A percentile compares a stretch with the other conserved stretches of the same genome.
These are phyloP conservation scores for Wickerhamomyces chaumierensis DNA, from an alignment of 805 yeast genomes.

Conservation along the genomic window DNA sequence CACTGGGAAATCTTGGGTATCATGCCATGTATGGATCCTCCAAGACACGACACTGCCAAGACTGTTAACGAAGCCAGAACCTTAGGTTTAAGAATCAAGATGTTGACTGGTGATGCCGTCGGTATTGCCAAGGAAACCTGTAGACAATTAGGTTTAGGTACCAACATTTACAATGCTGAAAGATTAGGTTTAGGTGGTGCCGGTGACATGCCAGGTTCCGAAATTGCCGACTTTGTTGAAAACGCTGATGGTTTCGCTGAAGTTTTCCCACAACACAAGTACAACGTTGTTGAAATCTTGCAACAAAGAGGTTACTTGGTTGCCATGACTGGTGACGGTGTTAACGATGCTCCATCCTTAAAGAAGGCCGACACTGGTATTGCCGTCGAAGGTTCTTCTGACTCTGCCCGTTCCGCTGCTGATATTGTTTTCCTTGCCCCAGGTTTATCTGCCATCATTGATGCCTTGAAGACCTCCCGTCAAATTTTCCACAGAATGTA, in stretches of 20 bases:
- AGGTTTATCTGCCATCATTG: constrained; percentile 90
- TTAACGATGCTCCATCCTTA: constrained; percentile 94
- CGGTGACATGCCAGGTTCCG: constrained; percentile 95
- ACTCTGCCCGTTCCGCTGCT: constrained; percentile 95
- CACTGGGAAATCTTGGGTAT: constrained; percentile 97
- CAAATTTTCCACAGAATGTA: constrained; percentile 99
- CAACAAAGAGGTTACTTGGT: constrained; percentile 94
- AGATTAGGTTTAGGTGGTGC: constrained; percentile 89
- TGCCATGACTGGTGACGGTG: constrained; percentile 99
- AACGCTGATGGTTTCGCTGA: constrained; percentile 98
- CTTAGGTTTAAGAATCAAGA: constrained; percentile 90
- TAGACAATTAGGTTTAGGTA: constrained; percentile 94
- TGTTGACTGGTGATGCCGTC: constrained; percentile 98
- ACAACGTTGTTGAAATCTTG: constrained; percentile 89
- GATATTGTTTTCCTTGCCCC: constrained; percentile 94
- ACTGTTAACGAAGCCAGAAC: constrained; percentile 86
- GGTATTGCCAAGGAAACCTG: constrained; percentile 98
- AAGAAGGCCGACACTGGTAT: constrained; percentile 95
- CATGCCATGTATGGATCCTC: constrained; percentile 99
- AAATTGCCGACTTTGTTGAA: constrained; percentile 94
- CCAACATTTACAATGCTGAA: constrained; percentile 94
- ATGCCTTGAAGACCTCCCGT: constrained; percentile 89
- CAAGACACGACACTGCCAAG: constrained; percentile 95
- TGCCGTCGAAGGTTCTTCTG: constrained; percentile 97
- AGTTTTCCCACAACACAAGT: constrained; percentile 97